A percentile compares a stretch with the other conserved stretches of the same genome.
phyloP scores from a whole-genome alignment of 805 yeast species.

The Saturnispora mendoncae region DNA sequence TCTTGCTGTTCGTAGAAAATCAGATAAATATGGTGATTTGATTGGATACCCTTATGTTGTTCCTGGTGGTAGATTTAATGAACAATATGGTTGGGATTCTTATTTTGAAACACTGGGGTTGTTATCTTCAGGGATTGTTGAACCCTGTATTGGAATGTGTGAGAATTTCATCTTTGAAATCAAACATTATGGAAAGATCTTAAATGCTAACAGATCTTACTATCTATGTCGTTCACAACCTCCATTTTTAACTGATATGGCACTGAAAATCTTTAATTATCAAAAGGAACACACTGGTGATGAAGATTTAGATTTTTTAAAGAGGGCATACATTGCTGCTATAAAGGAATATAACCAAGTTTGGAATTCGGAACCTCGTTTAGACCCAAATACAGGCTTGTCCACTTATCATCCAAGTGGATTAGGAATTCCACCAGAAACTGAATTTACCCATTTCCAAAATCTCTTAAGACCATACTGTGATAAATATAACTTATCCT shows the following conservation, averaged over 20 bases:
- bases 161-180: conserved; percentile 89
- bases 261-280: conserved; percentile 54
- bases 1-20: conserved; percentile 50
- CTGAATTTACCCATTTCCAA: conserved; percentile 82
- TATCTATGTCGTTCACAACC: conserved; percentile 92
- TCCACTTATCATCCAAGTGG: conserved; percentile 91
- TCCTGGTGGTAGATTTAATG: conserved; percentile 97
- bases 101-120: conserved; percentile 86
- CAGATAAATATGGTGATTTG: conserved; percentile 25
- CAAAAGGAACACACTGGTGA: conserved; percentile 33
- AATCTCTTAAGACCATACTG: conserved; percentile 62
- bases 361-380: conserved; percentile 71
- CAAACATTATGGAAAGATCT: conserved; percentile 79
- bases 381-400: conserved; percentile 64
- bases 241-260: conserved; percentile 93
- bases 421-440: conserved; percentile 92
- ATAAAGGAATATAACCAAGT: conserved; percentile 76
- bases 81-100: conserved; percentile 96
- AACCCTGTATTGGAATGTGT: conserved; percentile 81
- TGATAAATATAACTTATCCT: conserved; percentile 45
- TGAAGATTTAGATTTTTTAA: conserved; percentile 51
- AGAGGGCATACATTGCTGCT: conserved; percentile 64
- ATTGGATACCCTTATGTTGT: conserved; percentile 81
- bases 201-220: conserved; percentile 90
- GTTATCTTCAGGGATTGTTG: conserved; percentile 52